Conservation (phyloP, 164 flowering plant species). For the Umbellularia californica region DNA sequence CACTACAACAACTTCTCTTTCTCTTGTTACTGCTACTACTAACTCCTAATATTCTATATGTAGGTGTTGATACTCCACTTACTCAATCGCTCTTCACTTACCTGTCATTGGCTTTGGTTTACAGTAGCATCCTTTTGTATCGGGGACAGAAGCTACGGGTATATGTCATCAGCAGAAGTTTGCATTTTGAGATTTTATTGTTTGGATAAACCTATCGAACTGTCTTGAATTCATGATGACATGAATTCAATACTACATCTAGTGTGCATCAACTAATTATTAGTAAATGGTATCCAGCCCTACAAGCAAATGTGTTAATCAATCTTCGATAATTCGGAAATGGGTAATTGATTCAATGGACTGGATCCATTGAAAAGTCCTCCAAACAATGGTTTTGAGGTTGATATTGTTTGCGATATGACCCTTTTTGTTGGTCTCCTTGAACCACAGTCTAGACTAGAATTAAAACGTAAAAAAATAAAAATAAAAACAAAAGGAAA, state of each 20-base stretch:
- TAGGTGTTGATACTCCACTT: slow-evolving; percentile 70
- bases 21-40: neutral
- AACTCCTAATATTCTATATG: slow-evolving; percentile 3
- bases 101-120: slow-evolving; percentile 49
- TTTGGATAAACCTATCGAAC: neutral
- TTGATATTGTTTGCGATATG: neutral
- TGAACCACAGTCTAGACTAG: neutral
- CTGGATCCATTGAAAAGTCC: neutral
- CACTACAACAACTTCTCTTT: neutral
- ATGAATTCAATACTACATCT: no score
- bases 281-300: neutral
- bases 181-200: no score
- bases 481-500: no score
- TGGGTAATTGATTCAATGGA: neutral
- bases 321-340: neutral
- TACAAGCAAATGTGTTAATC: neutral
- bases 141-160: slow-evolving; percentile 51
- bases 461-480: no score
- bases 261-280: no score
- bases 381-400: neutral
- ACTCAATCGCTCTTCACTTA: slow-evolving; percentile 57
- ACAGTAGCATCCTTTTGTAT: slow-evolving; percentile 52
- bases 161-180: neutral
- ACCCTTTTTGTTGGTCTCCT: no score
- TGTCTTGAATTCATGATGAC: no score